Base-by-base conservation (phyloP, 2,329 filamentous ascomycete genomes). In the Pyrenochaeta sp. region DNA sequence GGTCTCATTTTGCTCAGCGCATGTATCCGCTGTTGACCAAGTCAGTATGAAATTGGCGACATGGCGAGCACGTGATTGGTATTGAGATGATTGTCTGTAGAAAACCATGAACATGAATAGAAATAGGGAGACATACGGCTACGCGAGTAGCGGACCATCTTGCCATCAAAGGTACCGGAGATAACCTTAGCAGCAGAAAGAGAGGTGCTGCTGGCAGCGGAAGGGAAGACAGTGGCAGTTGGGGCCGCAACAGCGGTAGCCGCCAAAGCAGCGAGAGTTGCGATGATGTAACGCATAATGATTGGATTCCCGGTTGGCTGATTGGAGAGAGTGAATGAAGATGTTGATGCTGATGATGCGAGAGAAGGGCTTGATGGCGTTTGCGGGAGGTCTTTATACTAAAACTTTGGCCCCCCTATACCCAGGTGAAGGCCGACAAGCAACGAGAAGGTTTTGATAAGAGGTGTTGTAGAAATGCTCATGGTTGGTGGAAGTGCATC, bases 121-220 rank as follows among this genome's bases (percentile, higher is more conserved):
- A 35, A 35, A 35, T 14, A 35, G 32, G 15, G 15, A 33, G 10
- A 45, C 43, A 33, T 45, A 45, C 43, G 45, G 33, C 20, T 56
- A 17, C 56, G 47, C 5, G 45, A 49, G 39, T 56, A 58, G 45
- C 56, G 56, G 7, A 58, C 51, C 56, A 58, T 58, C 40, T 52
- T 52, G 32, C 56, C 56, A 14, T 58, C 56, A 27, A 58, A 58
- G 15, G 45, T 49, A 4, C 56, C 56, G 6, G 51, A 49, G 29
- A 58, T 42, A 7, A 55, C 12, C 27, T 47, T 43, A 10, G 54
- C 42, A 11, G 54, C 15, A 14, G 54, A 46, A 3, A 58, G 42
- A n/a, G 41, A 50, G 11, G 54, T 54, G 12, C 48, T 45, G 7
- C 50, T 41, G 2, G 50, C 37, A 7, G 54, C 45, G 7, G 18